These are phyloP conservation scores for Rhodotorula sp. DNA, from an alignment of 1,284 basidiomycete species.

Conservation along the genomic window DNA sequence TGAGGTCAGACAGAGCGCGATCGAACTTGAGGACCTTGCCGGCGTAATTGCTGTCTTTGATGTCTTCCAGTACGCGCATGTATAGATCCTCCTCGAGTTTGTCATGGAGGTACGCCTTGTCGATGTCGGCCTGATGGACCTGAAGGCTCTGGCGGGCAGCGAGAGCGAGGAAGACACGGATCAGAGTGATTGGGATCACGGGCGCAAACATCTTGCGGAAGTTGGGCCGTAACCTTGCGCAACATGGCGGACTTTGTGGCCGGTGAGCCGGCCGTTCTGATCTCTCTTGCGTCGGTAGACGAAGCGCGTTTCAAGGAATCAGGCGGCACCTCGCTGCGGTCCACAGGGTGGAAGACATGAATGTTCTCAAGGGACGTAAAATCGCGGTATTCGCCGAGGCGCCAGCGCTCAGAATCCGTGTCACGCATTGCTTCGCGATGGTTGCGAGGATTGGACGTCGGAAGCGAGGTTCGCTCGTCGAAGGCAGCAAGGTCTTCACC, in stretches of 20 bases:
- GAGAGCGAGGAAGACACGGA: too few relatives aligned
- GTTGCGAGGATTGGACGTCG: not conserved
- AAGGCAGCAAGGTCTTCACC: not conserved
- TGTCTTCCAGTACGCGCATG: slow-evolving; percentile 48
- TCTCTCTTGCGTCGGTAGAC: slow-evolving; percentile 51
- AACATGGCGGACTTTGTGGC: slow-evolving; percentile 52
- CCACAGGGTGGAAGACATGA: slow-evolving; percentile 1
- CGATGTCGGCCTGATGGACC: slow-evolving; percentile 54
- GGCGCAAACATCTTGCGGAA: slow-evolving; percentile 46
- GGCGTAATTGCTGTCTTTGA: not conserved
- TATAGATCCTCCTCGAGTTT: slow-evolving; percentile 52
- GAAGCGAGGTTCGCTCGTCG: not conserved
- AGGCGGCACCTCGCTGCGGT: slow-evolving; percentile 26
- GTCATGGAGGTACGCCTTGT: slow-evolving; percentile 53
- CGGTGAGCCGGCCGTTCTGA: slow-evolving; percentile 44
- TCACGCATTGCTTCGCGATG: slow-evolving; percentile 2
- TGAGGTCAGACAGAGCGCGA: slow-evolving; percentile 49
- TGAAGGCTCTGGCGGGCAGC: too few relatives aligned
- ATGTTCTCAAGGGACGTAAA: slow-evolving; percentile 6
- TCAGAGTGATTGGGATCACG: too few relatives aligned
- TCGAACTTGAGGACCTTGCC: slow-evolving; percentile 30
- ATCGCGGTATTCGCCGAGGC: not conserved
- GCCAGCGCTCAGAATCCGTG: not conserved
- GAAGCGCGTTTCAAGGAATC: slow-evolving; percentile 47
- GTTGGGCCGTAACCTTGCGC: too few relatives aligned